Evolutionary conservation across 306 rosid genomes (phyloP), one percentile per base, ranked within the genome.

Genomic region (Prinsepia uniflora): DNA sequence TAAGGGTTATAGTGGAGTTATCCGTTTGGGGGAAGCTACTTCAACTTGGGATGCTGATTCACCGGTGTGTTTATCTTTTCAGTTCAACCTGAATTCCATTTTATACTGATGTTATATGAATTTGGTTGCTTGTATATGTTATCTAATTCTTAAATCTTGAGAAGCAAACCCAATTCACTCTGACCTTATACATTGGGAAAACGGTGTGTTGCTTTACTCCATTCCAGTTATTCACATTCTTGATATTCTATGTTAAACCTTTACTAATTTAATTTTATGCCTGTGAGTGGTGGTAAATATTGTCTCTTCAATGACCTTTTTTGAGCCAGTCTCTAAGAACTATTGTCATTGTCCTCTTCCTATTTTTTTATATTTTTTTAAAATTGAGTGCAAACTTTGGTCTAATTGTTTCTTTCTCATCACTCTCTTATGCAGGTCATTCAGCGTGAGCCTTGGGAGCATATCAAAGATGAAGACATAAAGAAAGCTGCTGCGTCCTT

Each of bases 21-120:
- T 93, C 73, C 98, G 97, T 58, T 75, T 93, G 55, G 98, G 98
- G 59, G 98, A 93, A 87, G 98, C 98, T 78, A 93, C 98, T 74
- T 93, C 98, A 50, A 93, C 98, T 75, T 90, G 96, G 98, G 98
- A 93, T 80, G 98, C 97, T 62, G 97, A 90, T 84, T 90, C 98
- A 70, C 88, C 92, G 63, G 98, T 90, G 73, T 71, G 97, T 85
- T 74, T 44, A 73, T 67, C 39, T 77, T 72, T 62, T 74, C 68
- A 55, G 42, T 36, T 10, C 43, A 41, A 77, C 49, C 18, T 58
- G 34, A 67, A 40, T 10, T 20, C 14, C 52, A 36, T 47, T 11
- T 24, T 68, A 15, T 17, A 71, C 55, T 61, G 5, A 24, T 41
- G 42, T 48, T 64, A 55, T 15, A 7, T 56, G 55, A 63, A 12